Evolutionary conservation across 306 rosid species (phyloP).

Genomic region (Quercus glauca): DNA sequence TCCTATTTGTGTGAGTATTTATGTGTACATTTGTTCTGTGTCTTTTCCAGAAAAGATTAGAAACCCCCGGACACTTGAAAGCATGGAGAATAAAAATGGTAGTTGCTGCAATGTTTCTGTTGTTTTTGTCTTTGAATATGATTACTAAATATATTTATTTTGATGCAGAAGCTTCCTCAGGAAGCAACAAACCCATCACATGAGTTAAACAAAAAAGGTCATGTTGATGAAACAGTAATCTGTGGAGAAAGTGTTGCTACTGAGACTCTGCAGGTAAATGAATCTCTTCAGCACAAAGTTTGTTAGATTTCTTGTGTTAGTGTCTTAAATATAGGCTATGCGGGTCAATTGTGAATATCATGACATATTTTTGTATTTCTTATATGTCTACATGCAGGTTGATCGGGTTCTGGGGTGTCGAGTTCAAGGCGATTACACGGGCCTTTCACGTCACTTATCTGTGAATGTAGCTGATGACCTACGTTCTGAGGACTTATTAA

Average conservation of each 20-base stretch:
- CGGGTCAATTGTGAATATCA: conserved; percentile 21
- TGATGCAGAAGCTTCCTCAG: conserved; percentile 58
- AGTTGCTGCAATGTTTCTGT: conserved; percentile 4
- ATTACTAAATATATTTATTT: conserved; percentile 4
- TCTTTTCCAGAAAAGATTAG: not conserved
- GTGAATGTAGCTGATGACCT: conserved; percentile 46
- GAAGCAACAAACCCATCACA: conserved; percentile 37
- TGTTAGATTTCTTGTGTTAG: conserved; percentile 19
- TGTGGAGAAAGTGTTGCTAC: conserved; percentile 34
- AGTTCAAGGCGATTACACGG: conserved; percentile 45
- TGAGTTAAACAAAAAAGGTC: conserved; percentile 45
- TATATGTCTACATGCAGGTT: conserved; percentile 53
- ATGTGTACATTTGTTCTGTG: not conserved
- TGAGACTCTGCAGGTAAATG: conserved; percentile 75
- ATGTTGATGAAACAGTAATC: conserved; percentile 31
- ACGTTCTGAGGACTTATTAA: conserved; percentile 43
- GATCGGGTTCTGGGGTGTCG: conserved; percentile 97
- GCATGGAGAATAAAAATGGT: not conserved
- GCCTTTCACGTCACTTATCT: conserved; percentile 41
- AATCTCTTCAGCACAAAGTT: conserved; percentile 22
- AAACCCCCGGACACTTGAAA: not conserved
- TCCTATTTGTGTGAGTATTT: not conserved
- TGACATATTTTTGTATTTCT: conserved; percentile 24
- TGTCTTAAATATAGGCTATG: conserved; percentile 13
- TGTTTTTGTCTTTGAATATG: not conserved